Conservation (phyloP, 2,329 filamentous ascomycete genomes). For the Thielaviopsis ethacetica region DNA sequence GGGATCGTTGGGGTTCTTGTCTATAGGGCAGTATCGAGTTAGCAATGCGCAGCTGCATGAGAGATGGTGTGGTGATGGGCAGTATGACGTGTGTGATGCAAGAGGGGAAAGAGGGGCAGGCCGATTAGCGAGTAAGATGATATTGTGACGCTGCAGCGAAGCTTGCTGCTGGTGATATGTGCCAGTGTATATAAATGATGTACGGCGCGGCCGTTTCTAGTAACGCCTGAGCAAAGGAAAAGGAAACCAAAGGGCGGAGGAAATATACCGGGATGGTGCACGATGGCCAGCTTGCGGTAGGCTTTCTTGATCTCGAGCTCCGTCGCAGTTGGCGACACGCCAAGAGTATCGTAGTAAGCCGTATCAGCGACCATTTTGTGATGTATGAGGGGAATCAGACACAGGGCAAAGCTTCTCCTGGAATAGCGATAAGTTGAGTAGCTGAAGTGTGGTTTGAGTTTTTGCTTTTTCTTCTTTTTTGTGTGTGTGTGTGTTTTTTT, state of each 20-base stretch:
- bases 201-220: too few species aligned
- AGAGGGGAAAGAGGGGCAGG: too few species aligned
- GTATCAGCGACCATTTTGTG: slow-evolving; percentile 71
- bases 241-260: not conserved
- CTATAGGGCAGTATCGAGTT: slow-evolving; percentile 26
- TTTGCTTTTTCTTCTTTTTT: not conserved
- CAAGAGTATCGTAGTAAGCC: slow-evolving; percentile 72
- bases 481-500: not conserved
- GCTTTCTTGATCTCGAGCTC: slow-evolving; percentile 95
- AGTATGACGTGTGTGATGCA: too few species aligned
- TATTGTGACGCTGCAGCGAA: too few species aligned
- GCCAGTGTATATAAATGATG: too few species aligned
- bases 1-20: slow-evolving; percentile 96
- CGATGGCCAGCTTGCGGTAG: slow-evolving; percentile 85
- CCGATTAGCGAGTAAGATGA: too few species aligned
- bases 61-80: not conserved
- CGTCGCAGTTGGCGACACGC: slow-evolving; percentile 68
- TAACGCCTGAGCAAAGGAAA: not conserved
- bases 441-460: too few species aligned
- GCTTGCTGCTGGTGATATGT: too few species aligned
- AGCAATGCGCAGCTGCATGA: not conserved
- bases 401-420: too few species aligned
- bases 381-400: not conserved
- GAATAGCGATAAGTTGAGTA: not conserved
- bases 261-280: slow-evolving; percentile 65